Evolutionary conservation across 2,329 filamentous ascomycete genomes (phyloP), one percentile per base, ranked within the genome.

Genomic region (Fusarium cicatricum): DNA sequence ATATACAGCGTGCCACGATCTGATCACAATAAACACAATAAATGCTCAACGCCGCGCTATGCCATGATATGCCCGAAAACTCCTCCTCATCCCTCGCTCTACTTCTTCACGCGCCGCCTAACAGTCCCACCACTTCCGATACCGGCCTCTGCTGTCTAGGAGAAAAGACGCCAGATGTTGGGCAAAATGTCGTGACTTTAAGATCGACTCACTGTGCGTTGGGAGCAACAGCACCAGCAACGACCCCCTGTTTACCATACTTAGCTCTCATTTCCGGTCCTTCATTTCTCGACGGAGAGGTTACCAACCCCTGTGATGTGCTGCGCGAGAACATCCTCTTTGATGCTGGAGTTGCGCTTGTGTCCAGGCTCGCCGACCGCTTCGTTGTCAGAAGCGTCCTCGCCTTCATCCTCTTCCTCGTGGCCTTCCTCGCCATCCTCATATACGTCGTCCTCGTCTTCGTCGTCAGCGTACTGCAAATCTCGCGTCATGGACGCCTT

Each of bases 231-330:
- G 62, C 58, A 46, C 44, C 58, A 40, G 54, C 52, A 40, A 52
- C 52, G 38, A 38, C 40, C 47, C 54, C 58, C 67, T 70, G 46
- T 53, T 65, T 28, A 57, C 42, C 10, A 43, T 49, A 58, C 65
- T 74, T 74, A 72, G 70, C 66, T 65, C 65, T 63, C 57, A 67
- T 68, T 55, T 66, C 65, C 15, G 44, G 55, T 61, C 46, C 72
- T 74, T 64, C 42, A 64, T 28, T 77, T 77, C 53, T 81, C 78
- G 31, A 84, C 60, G 45, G 77, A 75, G 45, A 87, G 70, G 57
- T 83, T 77, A 72, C 80, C 79, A 73, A 88, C 72, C 49, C 85
- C 85, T 15, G 84, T 86, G 48, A 87, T 86, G 23, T 85, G 64
- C 70, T 87, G 84, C 3, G 83, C 85, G 48, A 77, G 74, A 11